A percentile compares a stretch with the other conserved stretches of the same genome.
These are phyloP conservation scores for Carex littledalei DNA, from an alignment of 176 grass and related monocot species.

Conservation along the genomic window DNA sequence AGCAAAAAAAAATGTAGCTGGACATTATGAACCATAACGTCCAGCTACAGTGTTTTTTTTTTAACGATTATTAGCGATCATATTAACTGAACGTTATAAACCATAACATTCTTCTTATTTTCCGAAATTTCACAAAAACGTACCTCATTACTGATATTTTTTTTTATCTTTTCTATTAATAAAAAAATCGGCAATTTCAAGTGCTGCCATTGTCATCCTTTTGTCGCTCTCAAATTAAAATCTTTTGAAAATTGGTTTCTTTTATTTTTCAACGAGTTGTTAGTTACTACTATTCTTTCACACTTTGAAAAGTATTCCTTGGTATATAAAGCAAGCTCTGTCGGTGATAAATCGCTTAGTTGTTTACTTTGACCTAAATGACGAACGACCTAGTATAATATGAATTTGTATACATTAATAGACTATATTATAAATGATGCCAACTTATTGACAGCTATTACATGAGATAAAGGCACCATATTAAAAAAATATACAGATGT, in stretches of 20 bases:
- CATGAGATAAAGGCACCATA: not conserved
- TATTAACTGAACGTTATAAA: too few species aligned
- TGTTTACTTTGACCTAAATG: slow-evolving; percentile 24
- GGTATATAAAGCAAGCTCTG: slow-evolving; percentile 6
- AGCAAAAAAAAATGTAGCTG: too few species aligned
- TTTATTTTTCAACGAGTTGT: not conserved
- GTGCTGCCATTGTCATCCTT: not conserved
- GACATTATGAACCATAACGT: too few species aligned
- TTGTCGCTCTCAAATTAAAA: not conserved
- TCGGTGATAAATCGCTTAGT: slow-evolving; percentile 12
- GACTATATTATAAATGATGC: not conserved
- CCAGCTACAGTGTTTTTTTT: too few species aligned
- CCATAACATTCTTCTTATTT: too few species aligned
- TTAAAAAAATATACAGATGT: not conserved
- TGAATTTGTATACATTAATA: not conserved
- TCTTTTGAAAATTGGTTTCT: not conserved
- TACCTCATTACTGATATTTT: too few species aligned
- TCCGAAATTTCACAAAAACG: too few species aligned
- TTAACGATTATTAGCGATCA: too few species aligned
- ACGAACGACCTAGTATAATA: not conserved
- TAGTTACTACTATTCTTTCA: slow-evolving; percentile 17
- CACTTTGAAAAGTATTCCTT: not conserved
- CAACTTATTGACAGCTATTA: slow-evolving; percentile 27
- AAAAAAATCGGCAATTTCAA: not conserved
- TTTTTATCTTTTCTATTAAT: too few species aligned